These are phyloP conservation scores for Apiotrichum veenhuisii DNA, from an alignment of 1,284 basidiomycete species.

Conservation along the genomic window DNA sequence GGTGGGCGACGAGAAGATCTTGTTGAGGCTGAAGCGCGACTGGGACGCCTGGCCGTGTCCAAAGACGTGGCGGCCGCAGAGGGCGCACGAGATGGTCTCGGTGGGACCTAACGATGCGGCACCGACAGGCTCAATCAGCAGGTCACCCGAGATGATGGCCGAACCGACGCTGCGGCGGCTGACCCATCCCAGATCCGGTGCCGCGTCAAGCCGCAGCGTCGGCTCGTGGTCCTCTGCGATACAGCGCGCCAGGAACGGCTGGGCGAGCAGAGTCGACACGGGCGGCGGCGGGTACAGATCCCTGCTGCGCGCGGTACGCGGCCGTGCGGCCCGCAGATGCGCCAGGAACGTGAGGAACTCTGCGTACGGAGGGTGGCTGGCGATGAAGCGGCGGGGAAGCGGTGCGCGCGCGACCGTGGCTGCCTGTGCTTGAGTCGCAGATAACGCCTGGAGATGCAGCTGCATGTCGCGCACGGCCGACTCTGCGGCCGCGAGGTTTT, in stretches of 20 bases:
- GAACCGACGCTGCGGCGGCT: constrained; percentile 77
- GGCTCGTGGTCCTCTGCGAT: constrained; percentile 90
- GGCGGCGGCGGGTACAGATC: constrained; percentile 55
- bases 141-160: constrained; percentile 81
- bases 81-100: constrained; percentile 57
- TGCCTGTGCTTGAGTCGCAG: constrained; percentile 10
- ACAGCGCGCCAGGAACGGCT: constrained; percentile 80
- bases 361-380: constrained; percentile 70
- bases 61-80: constrained; percentile 62
- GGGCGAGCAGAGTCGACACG: constrained; percentile 66
- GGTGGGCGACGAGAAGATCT: constrained; percentile 35
- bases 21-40: constrained; percentile 51
- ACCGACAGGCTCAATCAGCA: constrained; percentile 79
- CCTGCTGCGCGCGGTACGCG: constrained; percentile 24
- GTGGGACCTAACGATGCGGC: constrained; percentile 28
- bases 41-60: constrained; percentile 1
- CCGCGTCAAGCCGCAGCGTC: constrained; percentile 85
- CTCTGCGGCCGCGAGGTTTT: constrained; percentile 75
- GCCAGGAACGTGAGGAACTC: constrained; percentile 81
- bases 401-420: constrained; percentile 1
- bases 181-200: constrained; percentile 90
- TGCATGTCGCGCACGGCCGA: constrained; percentile 82
- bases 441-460: constrained; percentile 69
- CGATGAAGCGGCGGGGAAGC: constrained; percentile 54
- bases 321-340: constrained; percentile 72